Base-by-base conservation (phyloP, 176 grass and related monocot species). In the Ampelocalamus luodianensis region DNA sequence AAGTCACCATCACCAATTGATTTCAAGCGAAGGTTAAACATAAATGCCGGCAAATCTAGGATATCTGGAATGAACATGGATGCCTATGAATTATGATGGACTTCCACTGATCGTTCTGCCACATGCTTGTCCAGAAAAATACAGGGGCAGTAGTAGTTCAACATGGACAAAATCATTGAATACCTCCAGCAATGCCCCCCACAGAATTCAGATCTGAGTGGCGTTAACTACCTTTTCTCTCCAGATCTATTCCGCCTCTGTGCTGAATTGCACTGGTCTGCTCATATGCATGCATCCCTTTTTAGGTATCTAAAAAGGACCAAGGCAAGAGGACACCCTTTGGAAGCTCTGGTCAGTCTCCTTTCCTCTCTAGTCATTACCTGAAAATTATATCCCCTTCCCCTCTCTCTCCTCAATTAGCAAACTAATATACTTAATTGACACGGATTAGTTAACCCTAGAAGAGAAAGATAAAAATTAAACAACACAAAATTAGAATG, bases 91-190 rank as follows among this genome's bases (percentile, higher is more conserved):
- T 40, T 40, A 79, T 76, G 36, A 71, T 77, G 55, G 44, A 3
- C 15, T 55, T 38, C 39, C 54, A 26, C 10, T 65, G 37, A 65
- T 82, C 66, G 68, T 90, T 90, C 83, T 82, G 78, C 53, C 71
- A 81, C 53, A 81, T 70, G 71, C 59, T 60, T 80, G 71, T 74
- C 82, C 53, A 54, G 65, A 79, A 86, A 85, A 86, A 90, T 65
- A 32, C 34, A 64, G 64, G 51, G 36, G 23, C 85, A 72, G 26
- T 15, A 44, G 62, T 49, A 79, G 66, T 83, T 83, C 73, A 29
- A 38, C 7, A 4, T 72, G 70, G 89, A 83, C 89, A 90, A 34
- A 83, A 87, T 87, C 80, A 90, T 90, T 74, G 74, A 87, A 83
- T 79, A 51, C 4, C 85, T 87, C 59, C 68, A 32, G 68, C 60